These are phyloP conservation scores for Daldinia loculata DNA, from an alignment of 495 filamentous ascomycete genomes.

Conservation along the genomic window DNA sequence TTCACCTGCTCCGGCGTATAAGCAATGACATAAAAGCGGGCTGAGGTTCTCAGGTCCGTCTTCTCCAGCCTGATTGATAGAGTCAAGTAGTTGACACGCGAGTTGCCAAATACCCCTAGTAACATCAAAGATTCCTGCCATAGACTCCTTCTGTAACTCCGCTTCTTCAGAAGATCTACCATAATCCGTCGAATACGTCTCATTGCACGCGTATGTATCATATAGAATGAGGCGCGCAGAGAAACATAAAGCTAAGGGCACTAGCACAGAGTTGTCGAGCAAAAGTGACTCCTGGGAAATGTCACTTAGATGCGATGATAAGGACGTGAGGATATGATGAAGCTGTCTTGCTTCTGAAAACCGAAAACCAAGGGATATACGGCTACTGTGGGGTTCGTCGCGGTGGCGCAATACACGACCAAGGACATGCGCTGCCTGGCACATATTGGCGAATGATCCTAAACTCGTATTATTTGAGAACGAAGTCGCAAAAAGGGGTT, in stretches of 20 bases:
- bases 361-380: conserved; percentile 16
- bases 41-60: background rate
- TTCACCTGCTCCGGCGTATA: conserved; percentile 32
- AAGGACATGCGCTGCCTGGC: conserved; percentile 53
- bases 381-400: conserved; percentile 13
- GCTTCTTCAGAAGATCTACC: conserved; percentile 38
- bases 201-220: conserved; percentile 39
- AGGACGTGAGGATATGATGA: conserved; percentile 24
- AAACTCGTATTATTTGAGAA: conserved; percentile 37
- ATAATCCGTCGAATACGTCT: conserved; percentile 31
- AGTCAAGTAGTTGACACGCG: conserved; percentile 23
- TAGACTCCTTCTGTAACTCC: conserved; percentile 26
- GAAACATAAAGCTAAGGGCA: conserved; percentile 30
- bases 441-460: conserved; percentile 51
- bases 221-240: conserved; percentile 36
- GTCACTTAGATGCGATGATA: conserved; percentile 22
- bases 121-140: conserved; percentile 27
- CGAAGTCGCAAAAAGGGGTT: conserved; percentile 35
- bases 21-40: conserved; percentile 35
- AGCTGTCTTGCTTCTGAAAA: conserved; percentile 37
- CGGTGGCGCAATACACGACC: conserved; percentile 53
- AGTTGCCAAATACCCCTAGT: conserved; percentile 20
- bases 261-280: background rate
- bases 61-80: background rate
- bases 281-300: background rate